Conservation (phyloP, 139 green algal genomes). For the Chlorella sp. region DNA sequence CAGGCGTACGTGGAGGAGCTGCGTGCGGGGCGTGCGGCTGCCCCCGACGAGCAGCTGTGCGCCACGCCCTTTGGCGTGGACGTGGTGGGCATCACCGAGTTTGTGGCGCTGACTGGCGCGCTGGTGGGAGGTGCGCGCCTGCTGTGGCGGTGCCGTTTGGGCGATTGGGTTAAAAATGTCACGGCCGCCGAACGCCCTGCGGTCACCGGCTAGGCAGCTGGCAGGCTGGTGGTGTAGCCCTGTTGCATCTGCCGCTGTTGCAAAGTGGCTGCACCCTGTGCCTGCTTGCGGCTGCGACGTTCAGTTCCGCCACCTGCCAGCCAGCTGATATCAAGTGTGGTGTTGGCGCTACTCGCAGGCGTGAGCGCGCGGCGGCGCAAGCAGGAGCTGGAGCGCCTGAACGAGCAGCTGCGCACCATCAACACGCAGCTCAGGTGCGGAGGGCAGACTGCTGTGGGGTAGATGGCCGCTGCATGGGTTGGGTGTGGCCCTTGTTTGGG, state of each 20-base stretch:
- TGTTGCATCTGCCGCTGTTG: too few relatives aligned
- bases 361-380: constrained; percentile 83
- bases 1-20: constrained; percentile 38
- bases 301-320: too few relatives aligned
- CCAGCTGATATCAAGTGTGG: neutral
- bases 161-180: too few relatives aligned
- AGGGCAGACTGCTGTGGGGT: too few relatives aligned
- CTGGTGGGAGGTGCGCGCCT: constrained; percentile 56
- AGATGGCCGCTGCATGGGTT: too few relatives aligned
- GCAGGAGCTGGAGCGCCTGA: constrained; percentile 88
- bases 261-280: too few relatives aligned
- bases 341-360: constrained; percentile 41
- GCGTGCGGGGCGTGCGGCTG: neutral
- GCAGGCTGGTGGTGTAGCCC: too few relatives aligned
- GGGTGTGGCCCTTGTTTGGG: too few relatives aligned
- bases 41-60: constrained; percentile 79
- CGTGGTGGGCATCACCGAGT: constrained; percentile 95
- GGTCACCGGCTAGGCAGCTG: too few relatives aligned
- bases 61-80: constrained; percentile 96
- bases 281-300: too few relatives aligned
- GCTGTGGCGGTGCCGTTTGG: too few relatives aligned
- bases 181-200: too few relatives aligned
- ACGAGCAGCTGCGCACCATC: constrained; percentile 92
- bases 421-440: constrained; percentile 78
- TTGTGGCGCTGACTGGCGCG: constrained; percentile 84